Conservation (phyloP, 148 eudicot species). For the Rheum nobile region DNA sequence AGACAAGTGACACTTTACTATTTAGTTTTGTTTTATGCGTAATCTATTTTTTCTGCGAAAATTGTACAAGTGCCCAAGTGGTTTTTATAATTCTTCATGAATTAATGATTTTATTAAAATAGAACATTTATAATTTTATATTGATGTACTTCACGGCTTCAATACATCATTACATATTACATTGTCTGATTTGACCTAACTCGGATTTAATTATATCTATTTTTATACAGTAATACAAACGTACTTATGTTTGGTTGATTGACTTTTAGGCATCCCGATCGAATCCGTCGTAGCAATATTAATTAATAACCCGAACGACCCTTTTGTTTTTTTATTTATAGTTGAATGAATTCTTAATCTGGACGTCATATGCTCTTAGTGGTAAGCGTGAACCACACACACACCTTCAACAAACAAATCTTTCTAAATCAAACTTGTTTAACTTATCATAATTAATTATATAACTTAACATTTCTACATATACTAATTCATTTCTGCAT, state of each 20-base stretch:
- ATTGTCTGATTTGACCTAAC: background rate
- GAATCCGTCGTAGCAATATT: background rate
- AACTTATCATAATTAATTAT: background rate
- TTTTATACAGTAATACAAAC: no score
- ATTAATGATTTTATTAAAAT: no score
- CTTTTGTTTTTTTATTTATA: background rate
- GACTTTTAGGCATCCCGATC: background rate
- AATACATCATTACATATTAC: background rate
- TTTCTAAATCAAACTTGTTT: background rate
- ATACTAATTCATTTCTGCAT: background rate
- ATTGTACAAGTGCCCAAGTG: background rate
- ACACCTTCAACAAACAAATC: background rate
- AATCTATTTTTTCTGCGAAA: background rate
- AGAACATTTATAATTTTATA: no score
- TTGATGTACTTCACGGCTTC: background rate
- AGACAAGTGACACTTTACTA: background rate
- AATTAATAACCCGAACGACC: background rate
- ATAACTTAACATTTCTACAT: background rate
- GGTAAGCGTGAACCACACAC: background rate
- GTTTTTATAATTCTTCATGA: no score
- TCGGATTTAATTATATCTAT: background rate
- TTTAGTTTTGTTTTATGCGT: background rate
- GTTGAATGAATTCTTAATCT: background rate
- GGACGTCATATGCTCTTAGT: background rate
- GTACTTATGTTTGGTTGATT: slow-evolving; percentile 1